Base-by-base conservation (phyloP, 257 asterid species). In the Solanum appendiculatum region DNA sequence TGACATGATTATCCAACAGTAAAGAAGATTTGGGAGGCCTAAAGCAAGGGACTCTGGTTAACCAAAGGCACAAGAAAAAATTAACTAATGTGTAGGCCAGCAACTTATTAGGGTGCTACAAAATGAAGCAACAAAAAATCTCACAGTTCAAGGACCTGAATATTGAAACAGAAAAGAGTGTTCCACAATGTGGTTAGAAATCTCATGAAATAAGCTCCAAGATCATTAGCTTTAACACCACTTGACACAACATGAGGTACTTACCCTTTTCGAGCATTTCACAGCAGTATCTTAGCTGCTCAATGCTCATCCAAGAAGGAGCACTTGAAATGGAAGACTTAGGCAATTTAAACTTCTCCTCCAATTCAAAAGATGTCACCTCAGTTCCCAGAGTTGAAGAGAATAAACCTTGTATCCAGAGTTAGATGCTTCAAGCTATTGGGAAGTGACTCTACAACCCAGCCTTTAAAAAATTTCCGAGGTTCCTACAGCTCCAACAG, bases 351-450 rank as follows among this genome's bases (percentile, higher is more conserved):
- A 96, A 91, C 88, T 91, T 97, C 40, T 96, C 99, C 86, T 95
- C 92, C 86, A 97, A 91, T 86, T 96, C 99, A 89, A 97, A 96
- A 37, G 98, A 93, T 56, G 99, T 94, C 84, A 97, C 94, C 92
- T 95, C 99, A 83, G 98, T 92, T 83, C 99, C 98, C 85, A 96
- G 95, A 89, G 99, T 91, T 74, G 98, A 96, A 54, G 95, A 89
- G 90, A 95, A 97, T 63, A 97, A 92, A 85, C 98, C 99, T 90
- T 83, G 93, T 90, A 78, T 93, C 98, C 73, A 96, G 93, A 90
- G 94, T 93, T 60, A 90, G 88, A 88, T 96, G 95, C 91, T 92
- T 97, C 86, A 91, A 73, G 86, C 95, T 89, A 92, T 82, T 86
- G 6, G 96, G 95, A 75, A 97, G 97, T 66, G 98, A 92, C 74